phyloP scores from a whole-genome alignment of 2,329 filamentous ascomycete species.

The Penicillium sp. region DNA sequence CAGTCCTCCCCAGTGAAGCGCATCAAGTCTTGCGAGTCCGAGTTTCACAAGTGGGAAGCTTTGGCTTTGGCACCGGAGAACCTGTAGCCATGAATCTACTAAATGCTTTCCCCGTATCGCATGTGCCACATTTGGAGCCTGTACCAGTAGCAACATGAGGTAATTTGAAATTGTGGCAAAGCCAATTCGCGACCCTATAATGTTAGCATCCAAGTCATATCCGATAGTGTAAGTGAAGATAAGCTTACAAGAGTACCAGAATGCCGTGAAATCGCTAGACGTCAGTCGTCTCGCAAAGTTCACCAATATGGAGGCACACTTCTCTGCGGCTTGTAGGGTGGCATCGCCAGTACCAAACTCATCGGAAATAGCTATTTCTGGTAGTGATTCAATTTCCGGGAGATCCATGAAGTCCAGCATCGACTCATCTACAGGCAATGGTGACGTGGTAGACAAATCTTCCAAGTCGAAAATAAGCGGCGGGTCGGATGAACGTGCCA shows the following conservation, averaged over 20 bases:
- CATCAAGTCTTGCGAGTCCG: conserved; percentile 31
- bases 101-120: conserved; percentile 26
- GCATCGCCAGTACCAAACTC: conserved; percentile 26
- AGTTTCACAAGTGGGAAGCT: conserved; percentile 32
- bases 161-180: conserved; percentile 38
- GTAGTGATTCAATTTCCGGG: conserved; percentile 23
- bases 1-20: conserved; percentile 29
- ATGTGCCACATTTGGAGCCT: conserved; percentile 29
- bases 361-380: conserved; percentile 23
- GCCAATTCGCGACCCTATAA: conserved; percentile 31
- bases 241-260: conserved; percentile 35
- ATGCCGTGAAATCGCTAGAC: conserved; percentile 28
- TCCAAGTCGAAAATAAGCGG: conserved; percentile 29
- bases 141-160: conserved; percentile 30
- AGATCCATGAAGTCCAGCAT: conserved; percentile 25
- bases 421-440: conserved; percentile 18
- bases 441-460: conserved; percentile 22
- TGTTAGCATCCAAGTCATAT: neutral
- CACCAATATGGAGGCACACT: conserved; percentile 31
- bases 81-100: conserved; percentile 30
- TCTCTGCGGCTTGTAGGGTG: conserved; percentile 30
- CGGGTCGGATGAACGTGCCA: conserved; percentile 28
- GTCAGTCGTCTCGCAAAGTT: conserved; percentile 28
- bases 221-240: neutral
- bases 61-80: conserved; percentile 28